Conservation (phyloP, 257 asterid species). For the Linaria vulgaris region DNA sequence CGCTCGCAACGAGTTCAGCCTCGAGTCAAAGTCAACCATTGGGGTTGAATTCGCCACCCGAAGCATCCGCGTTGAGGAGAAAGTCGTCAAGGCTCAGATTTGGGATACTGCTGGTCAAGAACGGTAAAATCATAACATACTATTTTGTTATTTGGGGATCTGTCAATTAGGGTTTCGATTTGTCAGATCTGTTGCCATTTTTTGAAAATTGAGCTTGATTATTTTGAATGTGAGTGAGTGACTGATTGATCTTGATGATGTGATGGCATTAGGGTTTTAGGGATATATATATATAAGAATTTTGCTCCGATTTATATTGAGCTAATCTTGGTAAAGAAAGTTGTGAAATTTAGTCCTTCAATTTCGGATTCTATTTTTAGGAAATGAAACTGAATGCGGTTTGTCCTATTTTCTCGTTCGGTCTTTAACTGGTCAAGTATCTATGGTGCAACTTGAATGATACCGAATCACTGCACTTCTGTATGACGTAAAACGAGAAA, state of each 20-base stretch:
- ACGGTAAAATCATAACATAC: constrained; percentile 29
- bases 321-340: too few species aligned
- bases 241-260: not conserved
- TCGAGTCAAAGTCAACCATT: constrained; percentile 61
- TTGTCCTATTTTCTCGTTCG: too few species aligned
- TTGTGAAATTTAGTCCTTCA: too few species aligned
- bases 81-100: constrained; percentile 67
- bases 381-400: too few species aligned
- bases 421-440: too few species aligned
- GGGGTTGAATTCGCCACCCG: constrained; percentile 66
- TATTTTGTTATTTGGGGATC: not conserved
- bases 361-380: too few species aligned
- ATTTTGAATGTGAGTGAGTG: too few species aligned
- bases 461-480: too few species aligned
- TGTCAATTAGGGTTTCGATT: not conserved
- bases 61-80: constrained; percentile 50
- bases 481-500: too few species aligned
- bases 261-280: not conserved
- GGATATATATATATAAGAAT: not conserved
- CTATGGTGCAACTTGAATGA: too few species aligned
- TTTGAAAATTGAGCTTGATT: not conserved
- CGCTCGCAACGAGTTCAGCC: constrained; percentile 59
- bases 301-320: too few species aligned
- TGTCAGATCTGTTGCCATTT: constrained; percentile 27
- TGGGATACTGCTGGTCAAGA: constrained; percentile 74